phyloP scores from a whole-genome alignment of 148 eudicot genomes.

The Limonium bicolor region DNA sequence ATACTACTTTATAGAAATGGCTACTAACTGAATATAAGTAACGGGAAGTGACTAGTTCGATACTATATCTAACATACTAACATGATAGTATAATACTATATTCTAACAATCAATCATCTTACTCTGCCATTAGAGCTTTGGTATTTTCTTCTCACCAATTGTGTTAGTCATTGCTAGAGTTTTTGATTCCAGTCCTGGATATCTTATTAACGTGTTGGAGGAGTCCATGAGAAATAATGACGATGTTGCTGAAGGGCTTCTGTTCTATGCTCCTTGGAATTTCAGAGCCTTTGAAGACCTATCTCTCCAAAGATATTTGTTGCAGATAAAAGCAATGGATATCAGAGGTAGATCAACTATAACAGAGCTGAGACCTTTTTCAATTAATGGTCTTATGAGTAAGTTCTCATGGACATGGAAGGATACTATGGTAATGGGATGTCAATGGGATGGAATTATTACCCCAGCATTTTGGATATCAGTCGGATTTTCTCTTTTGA shows the following conservation, averaged over 20 bases:
- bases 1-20: too few relatives aligned
- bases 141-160: conserved; percentile 63
- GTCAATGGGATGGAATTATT: conserved; percentile 71
- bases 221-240: conserved; percentile 34
- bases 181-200: conserved; percentile 51
- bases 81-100: too few relatives aligned
- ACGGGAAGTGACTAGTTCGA: too few relatives aligned
- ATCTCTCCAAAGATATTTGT: conserved; percentile 58
- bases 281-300: conserved; percentile 61
- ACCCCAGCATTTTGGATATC: conserved; percentile 47
- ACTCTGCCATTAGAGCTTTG: conserved; percentile 47
- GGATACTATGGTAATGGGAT: conserved; percentile 88
- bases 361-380: conserved; percentile 59
- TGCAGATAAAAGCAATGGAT: conserved; percentile 74
- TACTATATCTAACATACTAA: too few relatives aligned
- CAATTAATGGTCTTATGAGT: conserved; percentile 39
- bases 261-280: conserved; percentile 57
- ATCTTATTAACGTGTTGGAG: conserved; percentile 38
- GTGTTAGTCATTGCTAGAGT: conserved; percentile 56
- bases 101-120: too few relatives aligned
- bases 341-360: conserved; percentile 32
- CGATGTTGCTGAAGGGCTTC: conserved; percentile 28
- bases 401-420: conserved; percentile 66
- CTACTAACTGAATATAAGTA: too few relatives aligned
- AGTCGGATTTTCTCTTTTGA: conserved; percentile 18